A percentile compares a stretch with the other conserved stretches of the same genome.
Conservation (phyloP, 352 stramenopile genomes). For the Peronospora tabacina region DNA sequence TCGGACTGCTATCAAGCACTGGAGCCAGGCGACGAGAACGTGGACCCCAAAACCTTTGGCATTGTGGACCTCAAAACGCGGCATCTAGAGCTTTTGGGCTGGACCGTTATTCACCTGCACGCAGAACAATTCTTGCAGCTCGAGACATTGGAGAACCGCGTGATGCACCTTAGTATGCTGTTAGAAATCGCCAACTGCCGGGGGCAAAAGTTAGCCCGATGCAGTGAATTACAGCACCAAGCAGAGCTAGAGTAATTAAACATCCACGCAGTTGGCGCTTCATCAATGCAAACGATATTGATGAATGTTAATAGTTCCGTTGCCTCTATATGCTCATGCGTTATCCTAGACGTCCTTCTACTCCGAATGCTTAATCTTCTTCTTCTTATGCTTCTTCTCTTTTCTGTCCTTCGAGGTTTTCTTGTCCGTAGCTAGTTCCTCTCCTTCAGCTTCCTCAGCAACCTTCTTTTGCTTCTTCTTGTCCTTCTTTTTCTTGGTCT, state of each 20-base stretch:
- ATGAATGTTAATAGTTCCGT: constrained; percentile 14
- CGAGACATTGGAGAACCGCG: constrained; percentile 36
- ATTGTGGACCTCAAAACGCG: constrained; percentile 60
- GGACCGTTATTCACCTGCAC: constrained; percentile 61
- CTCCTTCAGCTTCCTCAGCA: not conserved
- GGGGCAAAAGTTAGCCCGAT: constrained; percentile 5
- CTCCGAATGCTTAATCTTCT: constrained; percentile 36
- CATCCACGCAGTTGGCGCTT: constrained; percentile 1
- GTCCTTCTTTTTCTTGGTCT: constrained; percentile 32
- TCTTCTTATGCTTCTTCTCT: constrained; percentile 25
- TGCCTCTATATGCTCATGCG: constrained; percentile 10
- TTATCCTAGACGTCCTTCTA: not conserved
- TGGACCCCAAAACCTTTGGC: constrained; percentile 38
- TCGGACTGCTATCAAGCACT: constrained; percentile 43
- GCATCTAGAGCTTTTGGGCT: constrained; percentile 53
- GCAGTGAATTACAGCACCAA: not conserved
- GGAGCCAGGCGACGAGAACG: constrained; percentile 26
- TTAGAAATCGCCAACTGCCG: constrained; percentile 55
- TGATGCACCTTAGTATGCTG: constrained; percentile 55
- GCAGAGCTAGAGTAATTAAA: constrained; percentile 8
- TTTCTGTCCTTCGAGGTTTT: constrained; percentile 25
- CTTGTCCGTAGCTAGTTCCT: constrained; percentile 3
- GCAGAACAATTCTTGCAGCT: constrained; percentile 49
- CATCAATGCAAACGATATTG: constrained; percentile 10
- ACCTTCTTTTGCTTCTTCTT: constrained; percentile 40